Conservation (phyloP, 2,329 filamentous ascomycete species). For the Onygena corvina region DNA sequence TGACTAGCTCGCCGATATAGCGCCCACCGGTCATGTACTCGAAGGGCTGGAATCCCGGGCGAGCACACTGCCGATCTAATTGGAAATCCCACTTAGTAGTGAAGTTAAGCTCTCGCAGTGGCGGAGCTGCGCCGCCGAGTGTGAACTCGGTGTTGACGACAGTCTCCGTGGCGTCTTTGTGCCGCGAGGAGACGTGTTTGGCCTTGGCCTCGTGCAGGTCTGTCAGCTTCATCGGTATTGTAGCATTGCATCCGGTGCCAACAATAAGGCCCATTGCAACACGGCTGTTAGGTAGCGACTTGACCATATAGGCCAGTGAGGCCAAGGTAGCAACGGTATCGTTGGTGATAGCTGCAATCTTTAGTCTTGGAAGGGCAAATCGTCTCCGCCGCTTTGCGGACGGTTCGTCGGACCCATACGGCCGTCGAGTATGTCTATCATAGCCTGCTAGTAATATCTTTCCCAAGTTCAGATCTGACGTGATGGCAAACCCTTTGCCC, state of each 20-base stretch:
- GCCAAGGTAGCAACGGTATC: slow-evolving; percentile 69
- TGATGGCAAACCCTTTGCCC: slow-evolving; percentile 48
- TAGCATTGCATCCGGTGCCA: slow-evolving; percentile 71
- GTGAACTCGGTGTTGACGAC: slow-evolving; percentile 78
- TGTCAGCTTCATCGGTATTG: slow-evolving; percentile 55
- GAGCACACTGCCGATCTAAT: slow-evolving; percentile 55
- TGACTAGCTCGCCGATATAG: slow-evolving; percentile 64
- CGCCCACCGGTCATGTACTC: slow-evolving; percentile 75
- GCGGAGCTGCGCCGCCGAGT: slow-evolving; percentile 60
- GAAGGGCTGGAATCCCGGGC: slow-evolving; percentile 65
- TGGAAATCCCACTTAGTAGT: slow-evolving; percentile 59
- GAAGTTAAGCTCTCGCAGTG: slow-evolving; percentile 47
- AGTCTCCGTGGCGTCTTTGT: slow-evolving; percentile 48
- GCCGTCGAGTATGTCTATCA: slow-evolving; percentile 38
- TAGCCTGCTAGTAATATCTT: slow-evolving; percentile 45
- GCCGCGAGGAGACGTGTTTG: slow-evolving; percentile 37
- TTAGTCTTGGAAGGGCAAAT: slow-evolving; percentile 50
- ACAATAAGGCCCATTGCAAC: slow-evolving; percentile 71
- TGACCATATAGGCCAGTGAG: slow-evolving; percentile 61
- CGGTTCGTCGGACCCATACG: slow-evolving; percentile 29
- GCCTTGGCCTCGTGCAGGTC: slow-evolving; percentile 54
- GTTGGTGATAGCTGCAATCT: slow-evolving; percentile 66
- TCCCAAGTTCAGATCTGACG: slow-evolving; percentile 43
- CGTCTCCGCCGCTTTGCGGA: slow-evolving; percentile 36
- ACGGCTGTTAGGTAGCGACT: slow-evolving; percentile 48